These are phyloP conservation scores for Amanita pseudoporphyria DNA, from an alignment of 768 basidiomycete genomes.

Conservation along the genomic window DNA sequence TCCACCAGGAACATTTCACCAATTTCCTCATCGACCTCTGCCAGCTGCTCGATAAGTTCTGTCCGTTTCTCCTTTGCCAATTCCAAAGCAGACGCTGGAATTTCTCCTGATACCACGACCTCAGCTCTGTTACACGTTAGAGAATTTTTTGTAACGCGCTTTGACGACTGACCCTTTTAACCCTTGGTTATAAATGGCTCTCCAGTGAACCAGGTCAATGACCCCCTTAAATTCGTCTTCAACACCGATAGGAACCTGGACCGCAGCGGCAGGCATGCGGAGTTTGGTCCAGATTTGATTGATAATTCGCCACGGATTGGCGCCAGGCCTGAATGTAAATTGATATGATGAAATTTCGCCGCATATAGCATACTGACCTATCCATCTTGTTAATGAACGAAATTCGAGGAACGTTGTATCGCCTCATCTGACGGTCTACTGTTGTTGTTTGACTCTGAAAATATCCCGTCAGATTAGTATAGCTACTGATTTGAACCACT, in stretches of 20 bases:
- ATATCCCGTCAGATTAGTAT: neutral
- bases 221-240: conserved; percentile 87
- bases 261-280: conserved; percentile 85
- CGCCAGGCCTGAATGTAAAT: conserved; percentile 60
- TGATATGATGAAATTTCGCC: neutral
- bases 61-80: conserved; percentile 77
- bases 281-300: conserved; percentile 88
- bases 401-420: conserved; percentile 91
- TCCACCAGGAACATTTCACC: conserved; percentile 88
- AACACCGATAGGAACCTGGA: conserved; percentile 89
- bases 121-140: conserved; percentile 42
- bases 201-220: conserved; percentile 91
- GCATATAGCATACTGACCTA: conserved; percentile 35
- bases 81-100: conserved; percentile 65
- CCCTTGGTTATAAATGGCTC: conserved; percentile 90
- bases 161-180: conserved; percentile 70
- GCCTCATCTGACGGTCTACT: conserved; percentile 97
- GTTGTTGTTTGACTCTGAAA: conserved; percentile 93
- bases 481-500: neutral
- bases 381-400: conserved; percentile 99
- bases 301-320: conserved; percentile 94
- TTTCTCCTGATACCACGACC: conserved; percentile 77
- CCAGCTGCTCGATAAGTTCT: conserved; percentile 90
- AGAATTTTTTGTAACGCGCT: neutral
- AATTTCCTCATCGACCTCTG: conserved; percentile 94